Evolutionary conservation across 352 stramenopile genomes (phyloP).

Genomic region (Phytophthora litchii): DNA sequence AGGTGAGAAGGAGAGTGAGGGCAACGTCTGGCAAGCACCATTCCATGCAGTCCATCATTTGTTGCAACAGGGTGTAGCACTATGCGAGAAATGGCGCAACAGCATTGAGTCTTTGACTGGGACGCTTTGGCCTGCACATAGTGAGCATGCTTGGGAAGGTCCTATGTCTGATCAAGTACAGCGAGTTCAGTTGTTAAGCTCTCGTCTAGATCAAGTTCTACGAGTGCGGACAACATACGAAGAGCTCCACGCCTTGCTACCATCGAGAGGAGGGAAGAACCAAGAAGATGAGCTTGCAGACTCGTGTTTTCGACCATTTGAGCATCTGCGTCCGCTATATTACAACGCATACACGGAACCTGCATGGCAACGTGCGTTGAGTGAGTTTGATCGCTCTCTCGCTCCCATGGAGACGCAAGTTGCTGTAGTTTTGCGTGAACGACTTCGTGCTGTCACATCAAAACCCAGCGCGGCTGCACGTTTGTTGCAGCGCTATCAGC

Average conservation of each 20-base stretch:
- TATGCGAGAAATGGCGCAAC: conserved; percentile 88
- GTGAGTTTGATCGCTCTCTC: conserved; percentile 81
- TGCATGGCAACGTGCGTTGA: conserved; percentile 76
- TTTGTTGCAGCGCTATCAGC: conserved; percentile 86
- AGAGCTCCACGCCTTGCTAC: conserved; percentile 80
- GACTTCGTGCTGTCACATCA: conserved; percentile 62
- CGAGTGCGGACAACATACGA: conserved; percentile 88
- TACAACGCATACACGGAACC: conserved; percentile 93
- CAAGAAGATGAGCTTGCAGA: conserved; percentile 45
- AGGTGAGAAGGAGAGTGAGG: conserved; percentile 25
- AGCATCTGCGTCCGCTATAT: conserved; percentile 70
- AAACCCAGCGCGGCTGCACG: conserved; percentile 73
- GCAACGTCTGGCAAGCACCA: conserved; percentile 73
- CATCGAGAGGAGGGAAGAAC: conserved; percentile 34
- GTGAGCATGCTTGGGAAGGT: conserved; percentile 81
- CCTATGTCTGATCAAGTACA: conserved; percentile 26
- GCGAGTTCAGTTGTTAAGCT: conserved; percentile 50
- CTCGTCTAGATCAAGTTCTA: conserved; percentile 83
- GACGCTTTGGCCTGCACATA: conserved; percentile 78
- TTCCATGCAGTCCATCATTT: conserved; percentile 67
- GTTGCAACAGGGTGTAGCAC: conserved; percentile 58
- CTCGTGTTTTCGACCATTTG: conserved; percentile 77
- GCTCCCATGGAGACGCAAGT: conserved; percentile 86
- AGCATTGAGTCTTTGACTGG: conserved; percentile 79
- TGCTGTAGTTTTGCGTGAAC: conserved; percentile 79